These are phyloP conservation scores for Salvia miltiorrhiza DNA, from an alignment of 257 asterid species.

Conservation along the genomic window DNA sequence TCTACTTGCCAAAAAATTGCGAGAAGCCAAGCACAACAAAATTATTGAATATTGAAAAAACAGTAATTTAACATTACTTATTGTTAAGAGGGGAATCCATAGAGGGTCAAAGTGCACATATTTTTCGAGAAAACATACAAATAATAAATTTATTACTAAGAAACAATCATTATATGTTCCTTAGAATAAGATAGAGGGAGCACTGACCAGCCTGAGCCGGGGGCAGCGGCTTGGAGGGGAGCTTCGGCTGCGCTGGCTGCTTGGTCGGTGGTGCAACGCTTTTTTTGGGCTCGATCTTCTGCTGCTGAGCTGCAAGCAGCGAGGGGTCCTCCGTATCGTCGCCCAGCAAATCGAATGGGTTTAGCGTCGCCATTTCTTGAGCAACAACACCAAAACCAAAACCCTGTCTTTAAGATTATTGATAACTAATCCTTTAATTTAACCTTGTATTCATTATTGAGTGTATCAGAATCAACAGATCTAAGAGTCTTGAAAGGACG, in stretches of 20 bases:
- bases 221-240: conserved; percentile 70
- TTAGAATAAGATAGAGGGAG: background rate
- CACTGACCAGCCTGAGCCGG: conserved; percentile 73
- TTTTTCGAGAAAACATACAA: background rate
- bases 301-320: conserved; percentile 55
- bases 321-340: conserved; percentile 68
- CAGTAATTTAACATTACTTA: no score
- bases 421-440: conserved; percentile 3
- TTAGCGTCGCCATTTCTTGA: conserved; percentile 60
- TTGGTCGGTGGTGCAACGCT: conserved; percentile 30
- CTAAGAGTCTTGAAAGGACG: conserved; percentile 12
- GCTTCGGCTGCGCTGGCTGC: conserved; percentile 35
- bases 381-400: conserved; percentile 22
- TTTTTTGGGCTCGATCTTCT: conserved; percentile 55
- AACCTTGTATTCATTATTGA: conserved; percentile 25
- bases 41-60: background rate
- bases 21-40: background rate
- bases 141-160: background rate
- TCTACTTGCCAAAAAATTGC: background rate
- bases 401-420: conserved; percentile 3
- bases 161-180: background rate
- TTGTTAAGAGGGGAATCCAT: background rate
- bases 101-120: background rate
- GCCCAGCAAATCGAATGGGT: conserved; percentile 84
- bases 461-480: conserved; percentile 13